A percentile compares a stretch with the other conserved stretches of the same genome.
Evolutionary conservation across 1,139 yeast genomes (phyloP).

Genomic region (Pneumocystis jirovecii): DNA sequence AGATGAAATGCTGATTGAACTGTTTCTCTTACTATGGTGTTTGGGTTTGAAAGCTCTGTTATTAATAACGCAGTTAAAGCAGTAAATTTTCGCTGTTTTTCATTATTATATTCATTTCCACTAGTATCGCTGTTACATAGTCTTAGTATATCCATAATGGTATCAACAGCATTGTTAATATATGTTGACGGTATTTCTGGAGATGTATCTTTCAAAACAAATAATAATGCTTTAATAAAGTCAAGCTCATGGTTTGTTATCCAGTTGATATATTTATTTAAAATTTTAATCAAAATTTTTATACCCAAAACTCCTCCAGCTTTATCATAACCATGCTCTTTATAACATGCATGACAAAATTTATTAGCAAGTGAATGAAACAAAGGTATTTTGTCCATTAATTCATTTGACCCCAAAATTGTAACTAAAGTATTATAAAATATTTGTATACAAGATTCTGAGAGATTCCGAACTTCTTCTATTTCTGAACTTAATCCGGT

Average conservation of each 20-base stretch:
- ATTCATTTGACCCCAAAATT: constrained; percentile 52
- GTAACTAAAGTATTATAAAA: constrained; percentile 48
- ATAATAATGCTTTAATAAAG: constrained; percentile 69
- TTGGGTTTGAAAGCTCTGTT: constrained; percentile 82
- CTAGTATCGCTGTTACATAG: constrained; percentile 50
- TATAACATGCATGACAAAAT: constrained; percentile 82
- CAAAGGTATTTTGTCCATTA: constrained; percentile 57
- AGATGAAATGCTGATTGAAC: constrained; percentile 58
- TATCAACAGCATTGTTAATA: constrained; percentile 49
- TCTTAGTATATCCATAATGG: constrained; percentile 48
- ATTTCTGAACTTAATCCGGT: constrained; percentile 37
- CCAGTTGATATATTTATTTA: constrained; percentile 56
- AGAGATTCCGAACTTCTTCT: background rate
- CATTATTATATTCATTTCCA: constrained; percentile 30
- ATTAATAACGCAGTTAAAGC: constrained; percentile 55
- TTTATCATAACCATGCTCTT: constrained; percentile 70
- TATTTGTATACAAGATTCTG: constrained; percentile 13
- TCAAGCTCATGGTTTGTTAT: constrained; percentile 69
- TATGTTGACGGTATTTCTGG: constrained; percentile 75
- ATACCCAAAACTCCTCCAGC: constrained; percentile 83
- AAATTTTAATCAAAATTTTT: constrained; percentile 51
- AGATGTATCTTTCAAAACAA: constrained; percentile 82
- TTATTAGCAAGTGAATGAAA: constrained; percentile 64
- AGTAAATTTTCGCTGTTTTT: background rate
- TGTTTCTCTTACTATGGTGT: constrained; percentile 64